Evolutionary conservation across 1,139 yeast genomes (phyloP).

Genomic region (Candida neerlandica): DNA sequence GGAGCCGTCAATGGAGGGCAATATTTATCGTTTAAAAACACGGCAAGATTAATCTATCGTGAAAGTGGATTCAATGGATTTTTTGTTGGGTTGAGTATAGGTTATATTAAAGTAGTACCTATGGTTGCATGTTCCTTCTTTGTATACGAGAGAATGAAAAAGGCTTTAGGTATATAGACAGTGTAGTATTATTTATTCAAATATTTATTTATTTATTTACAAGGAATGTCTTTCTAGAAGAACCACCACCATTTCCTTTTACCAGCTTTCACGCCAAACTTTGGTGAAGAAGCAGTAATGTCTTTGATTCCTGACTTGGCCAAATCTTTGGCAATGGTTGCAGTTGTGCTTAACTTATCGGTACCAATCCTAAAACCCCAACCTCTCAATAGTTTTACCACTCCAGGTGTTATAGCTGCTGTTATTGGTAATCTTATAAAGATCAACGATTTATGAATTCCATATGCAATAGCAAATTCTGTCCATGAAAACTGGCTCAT

Average conservation of each 20-base stretch:
- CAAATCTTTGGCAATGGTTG: conserved; percentile 25
- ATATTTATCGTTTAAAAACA: conserved; percentile 54
- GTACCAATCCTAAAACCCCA: conserved; percentile 85
- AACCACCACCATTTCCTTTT: conserved; percentile 64
- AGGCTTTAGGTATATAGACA: conserved; percentile 56
- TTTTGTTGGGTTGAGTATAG: conserved; percentile 92
- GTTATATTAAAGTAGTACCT: conserved; percentile 92
- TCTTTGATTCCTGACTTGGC: conserved; percentile 25
- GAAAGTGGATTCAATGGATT: conserved; percentile 85
- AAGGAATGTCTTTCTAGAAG: conserved; percentile 30
- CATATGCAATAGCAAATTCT: conserved; percentile 89
- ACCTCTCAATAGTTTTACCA: conserved; percentile 63
- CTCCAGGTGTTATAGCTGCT: conserved; percentile 87
- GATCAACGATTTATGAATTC: conserved; percentile 83
- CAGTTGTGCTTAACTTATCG: conserved; percentile 38
- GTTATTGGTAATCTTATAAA: conserved; percentile 85
- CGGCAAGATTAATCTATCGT: conserved; percentile 58
- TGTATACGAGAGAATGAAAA: conserved; percentile 87
- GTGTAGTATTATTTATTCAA: conserved; percentile 1
- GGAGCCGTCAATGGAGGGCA: conserved; percentile 72
- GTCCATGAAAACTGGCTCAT: conserved; percentile 47
- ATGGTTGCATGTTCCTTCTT: conserved; percentile 97
- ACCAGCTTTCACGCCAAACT: conserved; percentile 57
- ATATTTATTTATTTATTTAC: conserved; percentile 9
- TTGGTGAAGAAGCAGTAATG: conserved; percentile 41